Evolutionary conservation across 495 filamentous ascomycete species (phyloP), one percentile per base, ranked within the genome.

Genomic region (Neurospora intermedia): DNA sequence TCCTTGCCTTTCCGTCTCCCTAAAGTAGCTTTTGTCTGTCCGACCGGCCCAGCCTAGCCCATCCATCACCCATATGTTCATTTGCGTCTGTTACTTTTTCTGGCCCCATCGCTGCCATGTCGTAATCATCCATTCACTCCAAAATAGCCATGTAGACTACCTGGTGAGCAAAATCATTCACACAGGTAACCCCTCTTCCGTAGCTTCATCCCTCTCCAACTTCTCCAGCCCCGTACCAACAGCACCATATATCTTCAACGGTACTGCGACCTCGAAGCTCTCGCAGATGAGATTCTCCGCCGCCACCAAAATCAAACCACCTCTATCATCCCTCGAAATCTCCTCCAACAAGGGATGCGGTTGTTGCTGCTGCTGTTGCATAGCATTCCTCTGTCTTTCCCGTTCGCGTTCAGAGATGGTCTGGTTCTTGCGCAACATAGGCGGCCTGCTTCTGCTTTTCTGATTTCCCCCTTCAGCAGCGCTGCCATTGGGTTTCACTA

Each of bases 191-290:
- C 86, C 86, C 73, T 85, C 84, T 59, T 83, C 80, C 23, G 78
- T 69, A 69, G 76, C 81, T 69, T 86, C 83, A 69, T 87, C 86
- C 71, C 83, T 76, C 71, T 88, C 86, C 43, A 86, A 79, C 69
- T 79, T 81, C 80, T 82, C 85, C 72, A 83, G 77, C 45, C 77
- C 79, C 83, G 46, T 79, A 83, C 71, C 83, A 81, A 86, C 79
- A 7, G 92, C 90, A 9, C 94, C 94, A 80, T 94, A 97, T 0
- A 97, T 92, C 69, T 87, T 87, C 70, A 97, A 80, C 69, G 94
- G 94, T 69, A 97, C 92, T 2, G 88, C 87, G 66, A 97, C 91
- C 79, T 97, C 94, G 82, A 97, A 97, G 20, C 91, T 94, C 84
- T 97, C 94, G 75, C 93, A 94, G 20, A 88, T 85, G 72, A 97